Percentiles rank a stretch among this genome's conserved stretches.
Conservation (phyloP, 2,329 filamentous ascomycete species). For the Rhynchosporium graminicola region DNA sequence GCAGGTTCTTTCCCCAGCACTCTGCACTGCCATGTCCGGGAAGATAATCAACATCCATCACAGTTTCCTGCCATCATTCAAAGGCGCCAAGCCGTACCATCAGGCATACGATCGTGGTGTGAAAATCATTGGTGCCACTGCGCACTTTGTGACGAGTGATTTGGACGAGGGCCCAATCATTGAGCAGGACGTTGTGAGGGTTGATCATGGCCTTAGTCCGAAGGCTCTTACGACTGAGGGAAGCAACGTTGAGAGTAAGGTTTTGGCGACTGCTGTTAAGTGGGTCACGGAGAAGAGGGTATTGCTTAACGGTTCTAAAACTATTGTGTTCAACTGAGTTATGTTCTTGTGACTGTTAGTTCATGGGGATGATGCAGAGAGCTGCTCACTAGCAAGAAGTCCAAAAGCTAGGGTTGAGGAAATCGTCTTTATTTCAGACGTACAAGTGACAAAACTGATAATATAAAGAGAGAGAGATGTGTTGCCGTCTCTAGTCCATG, state of each 20-base stretch:
- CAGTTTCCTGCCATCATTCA: constrained; percentile 83
- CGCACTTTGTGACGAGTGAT: constrained; percentile 84
- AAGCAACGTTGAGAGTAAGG: constrained; percentile 81
- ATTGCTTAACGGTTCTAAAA: constrained; percentile 78
- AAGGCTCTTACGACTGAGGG: constrained; percentile 79
- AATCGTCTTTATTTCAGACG: too few relatives aligned
- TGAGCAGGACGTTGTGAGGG: constrained; percentile 76
- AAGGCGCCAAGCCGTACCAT: constrained; percentile 86
- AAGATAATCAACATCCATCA: constrained; percentile 94
- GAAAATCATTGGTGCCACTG: constrained; percentile 85
- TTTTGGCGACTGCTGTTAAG: constrained; percentile 78
- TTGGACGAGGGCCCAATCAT: constrained; percentile 87
- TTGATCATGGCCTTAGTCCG: constrained; percentile 74
- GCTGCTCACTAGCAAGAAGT: background rate
- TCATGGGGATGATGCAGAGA: background rate
- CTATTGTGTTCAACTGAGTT: constrained; percentile 64
- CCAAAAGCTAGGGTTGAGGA: background rate
- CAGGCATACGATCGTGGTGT: constrained; percentile 84
- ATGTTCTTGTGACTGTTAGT: background rate
- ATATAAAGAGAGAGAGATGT: too few relatives aligned
- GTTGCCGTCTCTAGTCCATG: too few relatives aligned
- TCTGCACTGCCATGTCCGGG: constrained; percentile 79
- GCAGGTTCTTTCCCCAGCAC: constrained; percentile 75
- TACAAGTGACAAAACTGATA: too few relatives aligned
- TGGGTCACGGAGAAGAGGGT: constrained; percentile 79